Evolutionary conservation across 768 basidiomycete genomes (phyloP).

Genomic region (Boletus reticuloceps): DNA sequence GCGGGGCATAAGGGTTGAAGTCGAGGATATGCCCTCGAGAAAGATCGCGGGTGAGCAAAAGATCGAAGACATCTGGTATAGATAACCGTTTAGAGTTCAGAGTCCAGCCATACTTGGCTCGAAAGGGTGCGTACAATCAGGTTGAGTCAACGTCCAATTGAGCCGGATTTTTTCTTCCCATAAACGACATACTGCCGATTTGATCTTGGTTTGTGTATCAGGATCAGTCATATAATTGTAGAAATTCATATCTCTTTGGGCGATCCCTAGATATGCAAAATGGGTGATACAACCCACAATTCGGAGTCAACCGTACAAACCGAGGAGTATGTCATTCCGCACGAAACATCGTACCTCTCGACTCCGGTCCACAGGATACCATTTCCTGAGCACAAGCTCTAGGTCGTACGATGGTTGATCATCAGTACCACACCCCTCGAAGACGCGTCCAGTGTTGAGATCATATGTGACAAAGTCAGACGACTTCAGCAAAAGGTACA

Average conservation of each 20-base stretch:
- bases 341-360: conserved; percentile 93
- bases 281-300: not conserved
- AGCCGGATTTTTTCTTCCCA: conserved; percentile 68
- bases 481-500: conserved; percentile 90
- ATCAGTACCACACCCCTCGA: conserved; percentile 54
- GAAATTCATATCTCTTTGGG: conserved; percentile 85
- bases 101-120: not conserved
- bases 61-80: conserved; percentile 69
- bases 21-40: conserved; percentile 79
- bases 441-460: conserved; percentile 56
- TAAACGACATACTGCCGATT: conserved; percentile 49
- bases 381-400: conserved; percentile 87
- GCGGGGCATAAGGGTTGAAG: conserved; percentile 84
- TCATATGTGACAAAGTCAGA: conserved; percentile 89
- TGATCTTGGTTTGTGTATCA: conserved; percentile 50
- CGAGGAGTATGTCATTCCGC: conserved; percentile 63
- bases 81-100: not conserved
- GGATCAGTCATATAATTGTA: conserved; percentile 83
- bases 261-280: conserved; percentile 53
- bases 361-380: conserved; percentile 81
- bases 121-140: conserved; percentile 58
- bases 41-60: conserved; percentile 82
- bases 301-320: conserved; percentile 37
- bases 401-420: conserved; percentile 47
- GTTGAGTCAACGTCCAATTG: conserved; percentile 49